Conservation (phyloP, 2,329 filamentous ascomycete genomes). For the Microdochium bolleyi region DNA sequence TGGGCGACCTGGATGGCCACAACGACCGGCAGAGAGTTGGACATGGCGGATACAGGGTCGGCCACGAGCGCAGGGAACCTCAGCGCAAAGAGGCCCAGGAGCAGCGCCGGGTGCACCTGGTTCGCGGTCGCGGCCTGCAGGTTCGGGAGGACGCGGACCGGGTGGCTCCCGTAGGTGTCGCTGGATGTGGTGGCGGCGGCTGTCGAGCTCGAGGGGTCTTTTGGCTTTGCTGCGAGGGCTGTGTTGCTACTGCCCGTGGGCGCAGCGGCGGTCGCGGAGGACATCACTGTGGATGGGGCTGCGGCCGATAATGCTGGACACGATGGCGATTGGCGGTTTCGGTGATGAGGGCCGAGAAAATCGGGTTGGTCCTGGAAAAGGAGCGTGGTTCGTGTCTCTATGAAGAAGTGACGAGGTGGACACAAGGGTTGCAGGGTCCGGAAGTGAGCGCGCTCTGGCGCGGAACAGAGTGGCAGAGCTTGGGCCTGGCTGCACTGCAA, state of each 20-base stretch:
- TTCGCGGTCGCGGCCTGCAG: conserved; percentile 42
- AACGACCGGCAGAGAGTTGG: conserved; percentile 52
- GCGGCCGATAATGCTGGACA: too few relatives aligned
- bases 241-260: too few relatives aligned
- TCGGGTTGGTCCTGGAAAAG: too few relatives aligned
- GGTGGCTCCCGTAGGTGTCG: conserved; percentile 17
- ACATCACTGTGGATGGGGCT: not conserved
- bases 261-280: too few relatives aligned
- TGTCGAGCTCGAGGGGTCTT: conserved; percentile 10
- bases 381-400: too few relatives aligned
- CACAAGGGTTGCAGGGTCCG: not conserved
- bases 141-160: conserved; percentile 28
- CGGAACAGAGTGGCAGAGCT: not conserved
- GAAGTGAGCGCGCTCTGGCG: too few relatives aligned
- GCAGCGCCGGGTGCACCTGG: conserved; percentile 58
- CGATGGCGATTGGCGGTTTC: too few relatives aligned
- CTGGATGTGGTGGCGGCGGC: conserved; percentile 20
- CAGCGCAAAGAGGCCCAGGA: conserved; percentile 55
- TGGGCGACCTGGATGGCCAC: conserved; percentile 57
- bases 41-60: conserved; percentile 59
- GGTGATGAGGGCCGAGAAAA: too few relatives aligned
- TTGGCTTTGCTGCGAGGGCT: not conserved
- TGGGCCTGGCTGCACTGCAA: not conserved
- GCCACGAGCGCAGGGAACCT: conserved; percentile 61
- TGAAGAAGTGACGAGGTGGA: conserved; percentile 11